A percentile compares a stretch with the other conserved stretches of the same genome.
phyloP scores from a whole-genome alignment of 257 asterid genomes.

The Jaltomata sinuosa region DNA sequence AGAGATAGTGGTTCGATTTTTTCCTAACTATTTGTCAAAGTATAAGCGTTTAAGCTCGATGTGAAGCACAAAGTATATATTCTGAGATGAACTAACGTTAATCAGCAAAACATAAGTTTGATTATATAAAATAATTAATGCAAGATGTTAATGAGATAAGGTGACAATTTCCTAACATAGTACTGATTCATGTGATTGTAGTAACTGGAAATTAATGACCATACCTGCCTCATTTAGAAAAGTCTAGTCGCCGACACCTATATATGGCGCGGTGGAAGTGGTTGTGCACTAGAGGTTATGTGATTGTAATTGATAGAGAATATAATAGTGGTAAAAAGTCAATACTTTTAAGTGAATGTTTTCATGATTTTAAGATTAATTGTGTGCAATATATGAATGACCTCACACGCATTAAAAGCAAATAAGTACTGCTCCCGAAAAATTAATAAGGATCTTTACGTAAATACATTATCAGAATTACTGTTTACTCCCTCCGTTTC shows the following conservation, averaged over 20 bases:
- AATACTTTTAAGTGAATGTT: background rate
- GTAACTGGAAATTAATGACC: background rate
- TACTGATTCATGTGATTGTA: background rate
- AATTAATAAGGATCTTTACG: too few relatives aligned
- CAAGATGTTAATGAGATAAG: background rate
- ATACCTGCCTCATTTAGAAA: background rate
- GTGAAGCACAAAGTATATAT: background rate
- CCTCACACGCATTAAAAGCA: background rate
- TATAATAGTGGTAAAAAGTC: background rate
- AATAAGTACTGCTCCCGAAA: too few relatives aligned
- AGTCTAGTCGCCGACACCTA: background rate
- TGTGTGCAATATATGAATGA: background rate
- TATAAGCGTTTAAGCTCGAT: background rate
- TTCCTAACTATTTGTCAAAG: too few relatives aligned
- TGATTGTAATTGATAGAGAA: background rate
- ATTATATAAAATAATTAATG: too few relatives aligned
- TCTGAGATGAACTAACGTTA: background rate
- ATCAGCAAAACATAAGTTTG: background rate
- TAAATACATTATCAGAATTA: too few relatives aligned
- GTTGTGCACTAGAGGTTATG: background rate
- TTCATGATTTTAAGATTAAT: too few relatives aligned
- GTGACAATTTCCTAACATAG: too few relatives aligned
- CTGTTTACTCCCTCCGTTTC: too few relatives aligned
- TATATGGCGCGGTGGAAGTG: background rate
- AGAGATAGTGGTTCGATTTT: too few relatives aligned